These are phyloP conservation scores for Paraconiothyrium brasiliense DNA, from an alignment of 2,329 filamentous ascomycete species.

Conservation along the genomic window DNA sequence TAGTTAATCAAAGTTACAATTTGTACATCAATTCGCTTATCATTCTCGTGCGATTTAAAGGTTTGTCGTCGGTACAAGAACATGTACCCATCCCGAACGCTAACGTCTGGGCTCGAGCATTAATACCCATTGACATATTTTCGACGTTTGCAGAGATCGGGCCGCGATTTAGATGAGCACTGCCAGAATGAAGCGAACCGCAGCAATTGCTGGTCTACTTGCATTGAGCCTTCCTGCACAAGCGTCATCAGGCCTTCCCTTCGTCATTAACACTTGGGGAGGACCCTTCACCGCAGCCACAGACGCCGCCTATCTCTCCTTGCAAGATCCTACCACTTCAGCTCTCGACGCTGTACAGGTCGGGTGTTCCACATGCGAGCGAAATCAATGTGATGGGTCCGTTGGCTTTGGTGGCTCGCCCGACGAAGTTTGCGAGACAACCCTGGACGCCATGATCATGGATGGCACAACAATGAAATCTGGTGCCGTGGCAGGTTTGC, in stretches of 20 bases:
- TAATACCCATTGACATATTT: neutral
- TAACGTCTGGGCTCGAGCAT: neutral
- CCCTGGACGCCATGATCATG: constrained; percentile 11
- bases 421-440: constrained; percentile 8
- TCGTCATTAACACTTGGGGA: constrained; percentile 11
- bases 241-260: constrained; percentile 6
- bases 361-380: constrained; percentile 8
- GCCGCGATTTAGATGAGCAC: neutral
- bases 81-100: neutral
- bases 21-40: constrained; percentile 1
- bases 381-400: constrained; percentile 8
- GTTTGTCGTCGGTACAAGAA: neutral
- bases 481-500: constrained; percentile 3
- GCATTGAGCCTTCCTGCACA: neutral
- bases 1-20: constrained; percentile 3
- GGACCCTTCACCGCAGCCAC: constrained; percentile 6
- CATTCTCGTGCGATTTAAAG: constrained; percentile 3
- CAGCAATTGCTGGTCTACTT: neutral
- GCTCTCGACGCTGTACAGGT: constrained; percentile 4
- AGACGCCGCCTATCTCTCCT: constrained; percentile 1
- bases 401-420: constrained; percentile 10
- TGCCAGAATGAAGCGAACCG: neutral
- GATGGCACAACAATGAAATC: constrained; percentile 10
- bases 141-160: neutral
- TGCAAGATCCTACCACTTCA: neutral